Percentiles rank a stretch among this genome's conserved stretches.
These are phyloP conservation scores for Cardiospermum halicacabum DNA, from an alignment of 345 rosid species.

Conservation along the genomic window DNA sequence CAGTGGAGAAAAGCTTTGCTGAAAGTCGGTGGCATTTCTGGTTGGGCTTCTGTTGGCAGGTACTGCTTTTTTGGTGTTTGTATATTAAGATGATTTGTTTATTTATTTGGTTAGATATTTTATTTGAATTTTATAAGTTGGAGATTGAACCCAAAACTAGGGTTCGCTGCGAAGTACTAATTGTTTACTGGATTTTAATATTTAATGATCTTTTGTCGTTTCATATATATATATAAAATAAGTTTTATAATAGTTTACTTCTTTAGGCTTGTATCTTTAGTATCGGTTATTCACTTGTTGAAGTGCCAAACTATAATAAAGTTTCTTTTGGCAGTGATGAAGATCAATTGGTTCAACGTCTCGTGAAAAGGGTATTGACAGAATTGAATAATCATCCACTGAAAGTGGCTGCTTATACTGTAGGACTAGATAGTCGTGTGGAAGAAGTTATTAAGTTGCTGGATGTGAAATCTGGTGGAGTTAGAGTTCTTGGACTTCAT, in stretches of 20 bases:
- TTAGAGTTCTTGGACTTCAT: conserved; percentile 26
- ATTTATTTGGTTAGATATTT: neutral
- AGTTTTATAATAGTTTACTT: too few relatives aligned
- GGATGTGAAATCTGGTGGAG: conserved; percentile 17
- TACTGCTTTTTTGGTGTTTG: neutral
- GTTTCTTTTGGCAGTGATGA: conserved; percentile 18
- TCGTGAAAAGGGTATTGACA: conserved; percentile 39
- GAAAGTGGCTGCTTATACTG: conserved; percentile 32
- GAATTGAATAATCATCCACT: conserved; percentile 49
- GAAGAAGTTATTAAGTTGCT: conserved; percentile 16
- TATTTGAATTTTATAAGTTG: neutral
- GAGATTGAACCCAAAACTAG: neutral
- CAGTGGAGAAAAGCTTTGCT: conserved; percentile 44
- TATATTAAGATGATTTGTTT: neutral
- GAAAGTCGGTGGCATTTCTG: conserved; percentile 34
- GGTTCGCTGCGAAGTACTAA: too few relatives aligned
- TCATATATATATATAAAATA: too few relatives aligned
- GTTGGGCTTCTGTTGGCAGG: conserved; percentile 15
- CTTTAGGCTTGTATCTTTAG: too few relatives aligned
- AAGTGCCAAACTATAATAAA: neutral
- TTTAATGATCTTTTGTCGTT: too few relatives aligned
- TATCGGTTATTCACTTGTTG: too few relatives aligned
- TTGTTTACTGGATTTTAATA: too few relatives aligned
- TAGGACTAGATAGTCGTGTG: conserved; percentile 33
- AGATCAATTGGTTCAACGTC: conserved; percentile 17